Evolutionary conservation across 2,329 filamentous ascomycete species (phyloP).

Genomic region (Ophiostoma piceae): DNA sequence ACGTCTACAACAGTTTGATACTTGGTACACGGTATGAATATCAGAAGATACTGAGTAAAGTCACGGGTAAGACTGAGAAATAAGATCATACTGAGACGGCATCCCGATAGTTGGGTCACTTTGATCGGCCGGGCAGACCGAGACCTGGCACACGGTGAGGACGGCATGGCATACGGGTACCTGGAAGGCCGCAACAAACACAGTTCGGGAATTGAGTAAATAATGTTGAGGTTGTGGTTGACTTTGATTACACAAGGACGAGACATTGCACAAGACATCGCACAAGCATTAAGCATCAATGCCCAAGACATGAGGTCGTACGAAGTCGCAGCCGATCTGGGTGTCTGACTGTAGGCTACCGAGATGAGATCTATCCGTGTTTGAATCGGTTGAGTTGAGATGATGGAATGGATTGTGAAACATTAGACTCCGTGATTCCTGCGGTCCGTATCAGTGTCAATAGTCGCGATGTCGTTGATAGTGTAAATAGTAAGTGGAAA

Average conservation of each 20-base stretch:
- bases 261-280: background rate
- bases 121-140: background rate
- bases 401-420: background rate
- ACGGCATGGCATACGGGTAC: background rate
- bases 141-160: constrained; percentile 4
- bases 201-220: background rate
- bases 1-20: background rate
- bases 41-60: background rate
- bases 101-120: constrained; percentile 1
- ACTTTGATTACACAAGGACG: background rate
- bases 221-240: background rate
- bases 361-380: constrained; percentile 11
- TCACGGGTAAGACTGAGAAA: background rate
- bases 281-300: background rate
- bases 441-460: too few relatives aligned
- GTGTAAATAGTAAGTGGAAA: background rate
- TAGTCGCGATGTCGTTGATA: background rate
- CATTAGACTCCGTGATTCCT: background rate
- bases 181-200: background rate
- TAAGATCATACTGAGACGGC: background rate
- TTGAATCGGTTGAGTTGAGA: background rate
- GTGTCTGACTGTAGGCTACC: background rate
- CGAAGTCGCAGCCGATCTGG: background rate
- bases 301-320: background rate
- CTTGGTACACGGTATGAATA: background rate